Percentiles rank a stretch among this genome's conserved stretches.
phyloP scores from a whole-genome alignment of 805 yeast species.

The Kodamaea hsintzibuensis region DNA sequence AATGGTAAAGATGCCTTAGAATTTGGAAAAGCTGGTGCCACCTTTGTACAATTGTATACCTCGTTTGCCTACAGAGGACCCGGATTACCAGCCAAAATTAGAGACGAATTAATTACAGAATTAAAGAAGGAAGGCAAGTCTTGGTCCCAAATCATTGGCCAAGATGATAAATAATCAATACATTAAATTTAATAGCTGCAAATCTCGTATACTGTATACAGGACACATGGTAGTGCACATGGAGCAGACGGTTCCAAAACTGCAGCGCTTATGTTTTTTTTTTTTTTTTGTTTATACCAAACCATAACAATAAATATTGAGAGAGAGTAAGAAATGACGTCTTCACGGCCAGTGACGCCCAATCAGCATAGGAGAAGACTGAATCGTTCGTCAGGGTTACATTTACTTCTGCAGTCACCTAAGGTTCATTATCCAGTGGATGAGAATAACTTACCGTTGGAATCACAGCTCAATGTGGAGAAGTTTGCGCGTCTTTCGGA shows the following conservation, averaged over 20 bases:
- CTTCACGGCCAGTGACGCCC: conserved; percentile 26
- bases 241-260: background rate
- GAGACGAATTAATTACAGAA: conserved; percentile 45
- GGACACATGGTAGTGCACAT: background rate
- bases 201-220: background rate
- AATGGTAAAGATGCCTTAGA: conserved; percentile 86
- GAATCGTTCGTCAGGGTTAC: conserved; percentile 23
- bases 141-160: conserved; percentile 79
- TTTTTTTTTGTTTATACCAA: background rate
- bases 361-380: conserved; percentile 18
- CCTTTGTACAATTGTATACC: conserved; percentile 84
- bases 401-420: conserved; percentile 39
- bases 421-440: conserved; percentile 47
- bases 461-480: conserved; percentile 38
- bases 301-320: background rate
- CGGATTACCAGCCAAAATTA: conserved; percentile 57
- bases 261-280: background rate
- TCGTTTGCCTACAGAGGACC: conserved; percentile 93
- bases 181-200: background rate
- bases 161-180: conserved; percentile 49
- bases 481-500: conserved; percentile 49
- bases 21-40: conserved; percentile 91
- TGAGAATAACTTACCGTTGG: conserved; percentile 42
- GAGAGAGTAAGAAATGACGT: conserved; percentile 13
- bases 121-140: conserved; percentile 73